Conservation (phyloP, 163 green algal species). For the Prototheca wickerhamii region DNA sequence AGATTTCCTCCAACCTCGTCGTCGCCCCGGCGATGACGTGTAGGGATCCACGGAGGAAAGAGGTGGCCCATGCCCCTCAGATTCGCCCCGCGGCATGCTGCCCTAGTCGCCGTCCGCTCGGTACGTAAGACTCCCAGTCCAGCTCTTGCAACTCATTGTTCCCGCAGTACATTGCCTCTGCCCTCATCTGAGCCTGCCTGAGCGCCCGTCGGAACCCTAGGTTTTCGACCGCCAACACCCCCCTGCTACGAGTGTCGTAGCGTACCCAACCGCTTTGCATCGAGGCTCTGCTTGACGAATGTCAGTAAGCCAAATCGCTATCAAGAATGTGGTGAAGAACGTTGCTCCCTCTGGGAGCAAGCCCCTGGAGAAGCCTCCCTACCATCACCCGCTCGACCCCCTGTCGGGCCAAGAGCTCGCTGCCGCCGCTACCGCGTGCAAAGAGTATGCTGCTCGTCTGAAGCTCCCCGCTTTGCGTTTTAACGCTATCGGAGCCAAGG, state of each 20-base stretch:
- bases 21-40: neutral
- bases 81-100: neutral
- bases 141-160: too few relatives aligned
- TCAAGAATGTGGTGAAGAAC: neutral
- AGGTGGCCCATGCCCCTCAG: neutral
- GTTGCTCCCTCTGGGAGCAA: neutral
- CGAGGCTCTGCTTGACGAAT: neutral
- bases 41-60: neutral
- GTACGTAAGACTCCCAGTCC: too few relatives aligned
- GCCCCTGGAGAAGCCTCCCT: neutral
- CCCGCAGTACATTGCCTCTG: too few relatives aligned
- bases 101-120: neutral
- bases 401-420: conserved; percentile 27
- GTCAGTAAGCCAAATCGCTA: neutral
- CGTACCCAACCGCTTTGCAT: too few relatives aligned
- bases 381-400: conserved; percentile 31
- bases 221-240: too few relatives aligned
- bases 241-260: too few relatives aligned
- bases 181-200: too few relatives aligned
- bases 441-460: conserved; percentile 12
- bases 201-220: too few relatives aligned
- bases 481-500: conserved; percentile 25
- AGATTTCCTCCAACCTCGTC: neutral
- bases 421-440: conserved; percentile 12
- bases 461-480: conserved; percentile 22